Conservation (phyloP, 2,329 filamentous ascomycete genomes). For the Rutstroemia sp. region DNA sequence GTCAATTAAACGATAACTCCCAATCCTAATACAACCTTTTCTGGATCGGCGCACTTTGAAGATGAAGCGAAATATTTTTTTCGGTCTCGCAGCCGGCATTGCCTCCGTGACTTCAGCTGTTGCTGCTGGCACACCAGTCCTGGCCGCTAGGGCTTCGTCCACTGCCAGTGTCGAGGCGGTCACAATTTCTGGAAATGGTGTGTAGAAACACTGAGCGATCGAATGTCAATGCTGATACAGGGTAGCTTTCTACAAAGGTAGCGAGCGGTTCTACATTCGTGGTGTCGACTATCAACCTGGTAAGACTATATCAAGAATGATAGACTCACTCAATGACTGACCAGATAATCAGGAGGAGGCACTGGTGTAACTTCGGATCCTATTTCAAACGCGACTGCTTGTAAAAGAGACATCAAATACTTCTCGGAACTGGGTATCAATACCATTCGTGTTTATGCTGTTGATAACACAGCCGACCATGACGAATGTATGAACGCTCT, state of each 20-base stretch:
- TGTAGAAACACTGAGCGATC: neutral
- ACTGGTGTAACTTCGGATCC: constrained; percentile 55
- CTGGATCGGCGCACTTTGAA: neutral
- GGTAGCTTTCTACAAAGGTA: constrained; percentile 28
- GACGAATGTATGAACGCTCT: constrained; percentile 62
- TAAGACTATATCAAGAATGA: neutral
- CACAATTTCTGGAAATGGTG: constrained; percentile 25
- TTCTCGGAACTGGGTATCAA: constrained; percentile 66
- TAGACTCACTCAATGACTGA: neutral
- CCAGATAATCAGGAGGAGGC: constrained; percentile 13
- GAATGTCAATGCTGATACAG: neutral
- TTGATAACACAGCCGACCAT: constrained; percentile 63
- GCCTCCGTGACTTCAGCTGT: constrained; percentile 7
- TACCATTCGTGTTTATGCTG: constrained; percentile 65
- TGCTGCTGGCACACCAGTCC: constrained; percentile 15
- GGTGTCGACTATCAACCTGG: constrained; percentile 57
- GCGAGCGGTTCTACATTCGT: constrained; percentile 45
- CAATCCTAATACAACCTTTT: neutral
- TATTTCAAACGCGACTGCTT: constrained; percentile 50
- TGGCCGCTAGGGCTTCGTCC: constrained; percentile 17
- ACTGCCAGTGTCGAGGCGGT: constrained; percentile 16
- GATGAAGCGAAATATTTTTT: constrained; percentile 8
- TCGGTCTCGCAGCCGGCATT: constrained; percentile 1
- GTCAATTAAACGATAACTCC: neutral
- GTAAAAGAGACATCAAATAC: constrained; percentile 57